These are phyloP conservation scores for Arabis hirsuta DNA, from an alignment of 345 rosid species.

Conservation along the genomic window DNA sequence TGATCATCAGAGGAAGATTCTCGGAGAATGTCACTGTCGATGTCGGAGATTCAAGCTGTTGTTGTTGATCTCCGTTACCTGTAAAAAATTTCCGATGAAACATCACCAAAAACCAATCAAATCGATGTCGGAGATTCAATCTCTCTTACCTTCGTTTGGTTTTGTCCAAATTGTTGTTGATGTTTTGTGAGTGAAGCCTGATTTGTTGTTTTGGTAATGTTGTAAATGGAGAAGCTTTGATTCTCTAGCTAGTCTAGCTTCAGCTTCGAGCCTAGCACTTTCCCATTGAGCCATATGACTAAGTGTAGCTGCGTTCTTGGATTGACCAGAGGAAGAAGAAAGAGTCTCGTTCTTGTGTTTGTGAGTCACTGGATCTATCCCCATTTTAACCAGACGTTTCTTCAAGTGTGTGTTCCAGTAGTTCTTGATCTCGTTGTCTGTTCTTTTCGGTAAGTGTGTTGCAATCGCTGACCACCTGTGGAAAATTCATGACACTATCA, in stretches of 20 bases:
- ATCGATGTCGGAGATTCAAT: neutral
- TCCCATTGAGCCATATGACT: conserved; percentile 70
- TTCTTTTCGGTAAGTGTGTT: conserved; percentile 72
- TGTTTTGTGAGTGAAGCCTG: conserved; percentile 32
- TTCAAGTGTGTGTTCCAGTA: conserved; percentile 85
- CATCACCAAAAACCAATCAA: conserved; percentile 8
- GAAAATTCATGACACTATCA: neutral
- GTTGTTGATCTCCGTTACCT: conserved; percentile 41
- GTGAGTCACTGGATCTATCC: conserved; percentile 55
- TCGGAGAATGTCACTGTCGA: conserved; percentile 83
- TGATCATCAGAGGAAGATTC: conserved; percentile 45
- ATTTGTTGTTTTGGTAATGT: conserved; percentile 33
- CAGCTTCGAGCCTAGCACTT: conserved; percentile 60
- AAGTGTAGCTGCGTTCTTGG: conserved; percentile 60
- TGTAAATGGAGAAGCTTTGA: conserved; percentile 49
- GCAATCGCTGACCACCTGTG: conserved; percentile 87
- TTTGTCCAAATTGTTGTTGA: conserved; percentile 47
- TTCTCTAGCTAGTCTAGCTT: conserved; percentile 56
- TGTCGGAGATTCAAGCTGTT: conserved; percentile 80
- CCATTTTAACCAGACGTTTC: conserved; percentile 71
- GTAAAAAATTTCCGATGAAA: neutral
- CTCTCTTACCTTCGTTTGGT: conserved; percentile 42
- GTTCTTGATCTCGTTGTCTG: conserved; percentile 81
- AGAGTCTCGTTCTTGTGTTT: conserved; percentile 55
- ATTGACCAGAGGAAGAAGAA: conserved; percentile 53